Evolutionary conservation across 495 filamentous ascomycete species (phyloP).

Genomic region (Talaromyces nanjingensis): DNA sequence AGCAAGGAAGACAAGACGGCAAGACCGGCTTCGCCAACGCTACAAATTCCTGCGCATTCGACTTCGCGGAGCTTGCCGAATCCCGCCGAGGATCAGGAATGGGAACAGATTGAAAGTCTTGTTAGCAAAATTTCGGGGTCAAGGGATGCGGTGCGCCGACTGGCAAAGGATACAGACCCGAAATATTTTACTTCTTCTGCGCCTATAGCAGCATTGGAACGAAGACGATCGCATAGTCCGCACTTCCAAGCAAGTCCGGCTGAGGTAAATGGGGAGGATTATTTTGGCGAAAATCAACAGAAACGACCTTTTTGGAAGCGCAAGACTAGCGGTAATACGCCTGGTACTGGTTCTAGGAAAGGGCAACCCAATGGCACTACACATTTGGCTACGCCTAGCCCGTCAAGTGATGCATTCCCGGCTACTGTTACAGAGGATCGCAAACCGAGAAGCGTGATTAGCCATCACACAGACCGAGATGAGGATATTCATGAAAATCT

Average conservation of each 20-base stretch:
- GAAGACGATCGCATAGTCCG: slow-evolving; percentile 35
- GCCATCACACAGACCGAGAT: slow-evolving; percentile 43
- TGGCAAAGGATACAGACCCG: slow-evolving; percentile 76
- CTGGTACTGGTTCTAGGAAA: slow-evolving; percentile 27
- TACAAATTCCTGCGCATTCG: slow-evolving; percentile 19
- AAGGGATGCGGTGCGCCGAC: slow-evolving; percentile 74
- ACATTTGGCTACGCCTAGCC: slow-evolving; percentile 24
- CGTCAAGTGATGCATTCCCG: slow-evolving; percentile 28
- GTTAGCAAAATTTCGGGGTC: slow-evolving; percentile 80
- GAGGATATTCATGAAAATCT: slow-evolving; percentile 67
- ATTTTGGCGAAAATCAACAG: slow-evolving; percentile 28
- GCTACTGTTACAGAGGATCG: slow-evolving; percentile 34
- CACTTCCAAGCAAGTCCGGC: slow-evolving; percentile 15
- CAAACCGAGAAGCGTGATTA: slow-evolving; percentile 31
- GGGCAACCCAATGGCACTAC: slow-evolving; percentile 14
- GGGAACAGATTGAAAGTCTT: slow-evolving; percentile 74
- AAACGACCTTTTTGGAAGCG: slow-evolving; percentile 81
- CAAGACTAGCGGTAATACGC: slow-evolving; percentile 59
- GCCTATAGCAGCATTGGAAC: slow-evolving; percentile 13
- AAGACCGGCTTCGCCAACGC: slow-evolving; percentile 19
- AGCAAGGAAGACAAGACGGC: slow-evolving; percentile 14
- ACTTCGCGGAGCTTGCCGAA: slow-evolving; percentile 19
- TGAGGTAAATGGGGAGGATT: slow-evolving; percentile 25
- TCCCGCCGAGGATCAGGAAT: slow-evolving; percentile 66
- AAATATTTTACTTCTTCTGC: slow-evolving; percentile 38